These are phyloP conservation scores for Solanum hybrid DNA, from an alignment of 305 asterid genomes.

Conservation along the genomic window DNA sequence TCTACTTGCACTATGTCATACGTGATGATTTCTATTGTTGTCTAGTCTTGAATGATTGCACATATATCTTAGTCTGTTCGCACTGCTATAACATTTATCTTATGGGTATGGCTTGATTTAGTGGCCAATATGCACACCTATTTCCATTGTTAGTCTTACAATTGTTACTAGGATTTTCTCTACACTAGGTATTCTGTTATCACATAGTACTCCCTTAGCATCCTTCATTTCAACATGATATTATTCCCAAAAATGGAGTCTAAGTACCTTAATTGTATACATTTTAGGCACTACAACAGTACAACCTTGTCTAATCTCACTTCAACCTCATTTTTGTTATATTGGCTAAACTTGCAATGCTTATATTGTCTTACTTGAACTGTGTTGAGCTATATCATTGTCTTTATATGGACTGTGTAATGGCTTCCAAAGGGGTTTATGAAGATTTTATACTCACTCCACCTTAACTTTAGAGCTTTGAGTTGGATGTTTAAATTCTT, in stretches of 20 bases:
- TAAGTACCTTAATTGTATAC: neutral
- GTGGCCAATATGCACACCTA: neutral
- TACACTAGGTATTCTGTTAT: neutral
- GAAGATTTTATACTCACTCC: neutral
- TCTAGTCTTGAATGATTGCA: neutral
- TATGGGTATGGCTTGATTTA: neutral
- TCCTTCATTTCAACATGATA: neutral
- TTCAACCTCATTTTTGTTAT: neutral
- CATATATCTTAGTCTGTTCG: neutral
- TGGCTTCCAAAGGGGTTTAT: neutral
- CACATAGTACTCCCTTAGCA: neutral
- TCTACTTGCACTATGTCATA: neutral
- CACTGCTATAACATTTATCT: neutral
- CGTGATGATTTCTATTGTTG: neutral
- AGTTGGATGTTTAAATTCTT: neutral
- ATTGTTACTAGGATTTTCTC: neutral
- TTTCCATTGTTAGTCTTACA: neutral
- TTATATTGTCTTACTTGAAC: neutral
- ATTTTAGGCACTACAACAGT: neutral
- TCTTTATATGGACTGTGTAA: neutral
- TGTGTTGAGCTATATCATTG: neutral
- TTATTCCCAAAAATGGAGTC: neutral
- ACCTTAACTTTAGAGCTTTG: neutral
- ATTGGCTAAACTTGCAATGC: neutral
- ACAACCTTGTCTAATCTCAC: neutral